Conservation (phyloP, 352 stramenopile species). For the Plasmopara halstedii region DNA sequence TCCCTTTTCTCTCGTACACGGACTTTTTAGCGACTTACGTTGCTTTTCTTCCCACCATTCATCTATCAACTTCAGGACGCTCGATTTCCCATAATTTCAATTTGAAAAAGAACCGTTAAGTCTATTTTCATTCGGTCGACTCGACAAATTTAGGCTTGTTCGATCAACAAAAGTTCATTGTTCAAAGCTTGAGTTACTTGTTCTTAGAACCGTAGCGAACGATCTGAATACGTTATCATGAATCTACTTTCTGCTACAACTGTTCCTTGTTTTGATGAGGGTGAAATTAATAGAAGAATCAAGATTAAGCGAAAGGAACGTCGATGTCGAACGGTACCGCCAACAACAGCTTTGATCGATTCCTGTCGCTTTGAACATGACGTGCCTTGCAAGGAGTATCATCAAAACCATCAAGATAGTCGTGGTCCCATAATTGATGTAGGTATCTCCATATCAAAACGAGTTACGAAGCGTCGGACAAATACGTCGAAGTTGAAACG, state of each 20-base stretch:
- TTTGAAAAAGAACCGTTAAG: constrained; percentile 8
- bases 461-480: constrained; percentile 1
- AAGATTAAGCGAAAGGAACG: constrained; percentile 24
- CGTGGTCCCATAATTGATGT: constrained; percentile 1
- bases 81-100: too few relatives aligned
- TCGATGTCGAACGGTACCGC: constrained; percentile 1
- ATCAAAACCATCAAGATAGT: not conserved
- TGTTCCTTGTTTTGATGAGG: constrained; percentile 1
- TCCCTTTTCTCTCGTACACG: constrained; percentile 49
- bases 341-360: not conserved
- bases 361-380: not conserved
- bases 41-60: constrained; percentile 27
- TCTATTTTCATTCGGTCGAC: constrained; percentile 6
- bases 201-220: too few relatives aligned
- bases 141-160: too few relatives aligned
- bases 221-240: too few relatives aligned
- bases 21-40: constrained; percentile 62
- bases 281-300: not conserved
- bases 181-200: too few relatives aligned
- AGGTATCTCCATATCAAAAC: not conserved
- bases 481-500: not conserved
- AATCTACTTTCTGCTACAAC: constrained; percentile 9
- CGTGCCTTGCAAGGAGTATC: constrained; percentile 3
- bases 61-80: constrained; percentile 12
- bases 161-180: too few relatives aligned